Conservation (phyloP, 2,329 filamentous ascomycete genomes). For the Tolypocladium ophioglossoides region DNA sequence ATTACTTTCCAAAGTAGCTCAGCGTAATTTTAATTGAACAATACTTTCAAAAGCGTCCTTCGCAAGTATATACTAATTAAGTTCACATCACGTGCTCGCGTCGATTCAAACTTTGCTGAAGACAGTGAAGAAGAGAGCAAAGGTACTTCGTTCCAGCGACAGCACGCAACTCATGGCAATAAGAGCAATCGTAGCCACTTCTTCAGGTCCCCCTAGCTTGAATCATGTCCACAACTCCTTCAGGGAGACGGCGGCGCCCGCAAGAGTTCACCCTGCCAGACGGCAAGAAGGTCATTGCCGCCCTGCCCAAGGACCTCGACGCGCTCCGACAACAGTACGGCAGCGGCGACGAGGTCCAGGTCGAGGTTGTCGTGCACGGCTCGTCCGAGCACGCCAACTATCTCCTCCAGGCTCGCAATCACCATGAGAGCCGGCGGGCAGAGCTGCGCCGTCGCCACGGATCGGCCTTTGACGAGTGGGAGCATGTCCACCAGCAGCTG, state of each 20-base stretch:
- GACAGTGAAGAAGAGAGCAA: too few species aligned
- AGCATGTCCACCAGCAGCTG: conserved; percentile 41
- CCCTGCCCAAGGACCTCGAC: conserved; percentile 44
- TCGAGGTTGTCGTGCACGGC: conserved; percentile 49
- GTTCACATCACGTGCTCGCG: background rate
- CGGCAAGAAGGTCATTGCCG: conserved; percentile 46
- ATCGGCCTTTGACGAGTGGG: conserved; percentile 43
- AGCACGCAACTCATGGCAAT: background rate
- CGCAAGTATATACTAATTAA: too few species aligned
- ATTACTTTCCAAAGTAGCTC: too few species aligned
- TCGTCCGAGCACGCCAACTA: conserved; percentile 34
- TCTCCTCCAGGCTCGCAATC: conserved; percentile 37
- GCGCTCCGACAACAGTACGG: conserved; percentile 32
- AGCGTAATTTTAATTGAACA: too few species aligned
- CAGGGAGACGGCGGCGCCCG: conserved; percentile 24
- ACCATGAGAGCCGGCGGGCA: conserved; percentile 38
- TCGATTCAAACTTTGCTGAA: background rate
- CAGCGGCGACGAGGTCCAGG: conserved; percentile 21
- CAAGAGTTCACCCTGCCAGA: conserved; percentile 44
- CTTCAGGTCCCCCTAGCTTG: background rate
- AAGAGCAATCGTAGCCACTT: background rate
- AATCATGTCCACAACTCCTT: conserved; percentile 12
- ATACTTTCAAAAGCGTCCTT: too few species aligned
- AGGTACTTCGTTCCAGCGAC: too few species aligned
- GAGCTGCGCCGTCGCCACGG: conserved; percentile 37